Evolutionary conservation across 1,139 yeast genomes (phyloP), one percentile per base, ranked within the genome.

Genomic region (Entelexis sorbosivorans): DNA sequence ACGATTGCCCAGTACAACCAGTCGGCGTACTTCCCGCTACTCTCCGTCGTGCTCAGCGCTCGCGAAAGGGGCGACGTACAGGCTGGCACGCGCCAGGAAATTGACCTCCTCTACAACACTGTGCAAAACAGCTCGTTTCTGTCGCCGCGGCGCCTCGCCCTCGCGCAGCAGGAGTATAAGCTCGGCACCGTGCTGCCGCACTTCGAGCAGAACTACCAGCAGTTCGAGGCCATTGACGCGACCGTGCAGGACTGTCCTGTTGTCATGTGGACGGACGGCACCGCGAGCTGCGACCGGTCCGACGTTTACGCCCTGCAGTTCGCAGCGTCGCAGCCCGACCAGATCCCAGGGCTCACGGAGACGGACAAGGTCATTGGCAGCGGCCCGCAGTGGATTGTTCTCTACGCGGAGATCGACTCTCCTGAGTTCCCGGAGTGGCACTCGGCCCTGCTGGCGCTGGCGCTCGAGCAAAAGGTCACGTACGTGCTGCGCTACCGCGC

Each of bases 401-500:
- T 77, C 11, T 84, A 83, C 53, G 74, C 71, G 8, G 78, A 76
- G 57, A 69, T 77, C 5, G 58, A 66, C 3, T 72, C 77, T 16
- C 65, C 63, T 0, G 66, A 69, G 35, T 83, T 87, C 61, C 68
- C 69, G 13, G 68, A 67, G 3, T 81, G 84, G 69, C 80, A 86
- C 58, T 65, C 70, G 24, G 75, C 78, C 52, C 67, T 91, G 52
- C 73, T 72, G 55, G 75, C 76, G 44, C 78, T 82, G 52, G 83
- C 95, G 0, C 62, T 68, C 9, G 64, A 69, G 1, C 93, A 86
- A 0, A 84, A 85, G 60, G 64, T 88, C 32, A 73, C 86, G 52
- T 82, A 85, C 63, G 75, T 81, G 2, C 78, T 95, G 82, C 74
- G 96, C 58, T 82, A 86, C 59, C 72, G 78, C 8, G 78, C 79